phyloP scores from a whole-genome alignment of 305 asterid genomes.

The Solanum hybrid region DNA sequence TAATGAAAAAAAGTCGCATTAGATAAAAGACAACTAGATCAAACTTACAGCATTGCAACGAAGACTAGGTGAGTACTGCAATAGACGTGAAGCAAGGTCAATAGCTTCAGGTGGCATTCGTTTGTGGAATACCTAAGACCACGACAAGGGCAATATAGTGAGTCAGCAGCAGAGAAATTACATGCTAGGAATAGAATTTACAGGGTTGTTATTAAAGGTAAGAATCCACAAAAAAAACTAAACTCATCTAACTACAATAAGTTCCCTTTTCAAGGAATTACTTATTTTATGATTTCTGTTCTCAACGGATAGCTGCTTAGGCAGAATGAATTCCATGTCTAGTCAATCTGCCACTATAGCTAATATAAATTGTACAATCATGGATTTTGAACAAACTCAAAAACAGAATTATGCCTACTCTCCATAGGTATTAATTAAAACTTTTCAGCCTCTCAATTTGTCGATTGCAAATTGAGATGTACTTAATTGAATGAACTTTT shows the following conservation, averaged over 20 bases:
- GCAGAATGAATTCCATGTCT: neutral
- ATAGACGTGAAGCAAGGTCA: slow-evolving; percentile 85
- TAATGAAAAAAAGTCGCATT: neutral
- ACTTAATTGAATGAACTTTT: neutral
- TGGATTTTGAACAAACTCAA: neutral
- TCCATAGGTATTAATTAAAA: neutral
- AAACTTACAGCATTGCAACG: slow-evolving; percentile 85
- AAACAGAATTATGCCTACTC: neutral
- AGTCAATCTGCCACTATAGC: neutral
- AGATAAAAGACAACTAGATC: neutral
- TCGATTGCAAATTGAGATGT: neutral
- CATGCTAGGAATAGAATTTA: neutral
- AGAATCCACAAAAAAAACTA: neutral
- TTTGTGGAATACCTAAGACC: slow-evolving; percentile 73
- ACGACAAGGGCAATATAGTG: neutral
- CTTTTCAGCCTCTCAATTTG: neutral
- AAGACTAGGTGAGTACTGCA: slow-evolving; percentile 94
- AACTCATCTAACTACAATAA: neutral
- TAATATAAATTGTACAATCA: neutral
- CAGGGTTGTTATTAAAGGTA: neutral
- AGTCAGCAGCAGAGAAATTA: neutral
- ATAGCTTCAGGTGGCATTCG: slow-evolving; percentile 98
- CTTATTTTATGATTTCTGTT: neutral
- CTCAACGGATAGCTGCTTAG: neutral
- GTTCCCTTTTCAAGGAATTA: neutral